Conservation (phyloP, 441 rosid species). For the Cnidoscolus chayamansa region DNA sequence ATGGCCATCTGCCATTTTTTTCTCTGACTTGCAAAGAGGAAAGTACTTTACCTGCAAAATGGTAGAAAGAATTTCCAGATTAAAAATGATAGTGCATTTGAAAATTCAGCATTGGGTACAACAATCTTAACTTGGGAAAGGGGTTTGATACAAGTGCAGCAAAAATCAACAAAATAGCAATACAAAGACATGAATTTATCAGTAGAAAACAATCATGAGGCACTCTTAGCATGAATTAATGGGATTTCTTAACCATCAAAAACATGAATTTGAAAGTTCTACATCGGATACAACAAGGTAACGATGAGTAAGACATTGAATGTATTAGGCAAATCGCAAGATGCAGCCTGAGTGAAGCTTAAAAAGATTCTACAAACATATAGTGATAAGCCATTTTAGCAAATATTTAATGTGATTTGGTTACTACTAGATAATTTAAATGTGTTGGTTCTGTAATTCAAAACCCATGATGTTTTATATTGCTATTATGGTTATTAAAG, state of each 20-base stretch:
- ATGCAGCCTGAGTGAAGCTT: background rate
- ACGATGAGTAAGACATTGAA: too few species aligned
- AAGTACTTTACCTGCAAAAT: constrained; percentile 13
- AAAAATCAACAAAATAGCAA: background rate
- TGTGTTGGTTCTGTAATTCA: background rate
- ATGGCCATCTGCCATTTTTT: constrained; percentile 53
- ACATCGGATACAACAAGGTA: too few species aligned
- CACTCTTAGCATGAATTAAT: too few species aligned
- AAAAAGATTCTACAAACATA: background rate
- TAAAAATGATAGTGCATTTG: too few species aligned
- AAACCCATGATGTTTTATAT: background rate
- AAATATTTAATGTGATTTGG: background rate
- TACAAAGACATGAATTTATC: background rate
- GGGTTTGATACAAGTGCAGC: background rate
- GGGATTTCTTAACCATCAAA: too few species aligned
- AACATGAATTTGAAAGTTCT: too few species aligned
- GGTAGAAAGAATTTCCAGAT: too few species aligned
- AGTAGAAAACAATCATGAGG: background rate
- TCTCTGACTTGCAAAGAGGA: background rate
- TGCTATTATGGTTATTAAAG: background rate
- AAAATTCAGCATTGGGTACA: background rate
- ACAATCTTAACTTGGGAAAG: background rate
- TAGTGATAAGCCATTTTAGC: background rate
- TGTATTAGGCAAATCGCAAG: background rate
- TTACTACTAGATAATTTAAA: background rate